These are phyloP conservation scores for Colletotrichum sp. DNA, from an alignment of 2,329 filamentous ascomycete species.

Conservation along the genomic window DNA sequence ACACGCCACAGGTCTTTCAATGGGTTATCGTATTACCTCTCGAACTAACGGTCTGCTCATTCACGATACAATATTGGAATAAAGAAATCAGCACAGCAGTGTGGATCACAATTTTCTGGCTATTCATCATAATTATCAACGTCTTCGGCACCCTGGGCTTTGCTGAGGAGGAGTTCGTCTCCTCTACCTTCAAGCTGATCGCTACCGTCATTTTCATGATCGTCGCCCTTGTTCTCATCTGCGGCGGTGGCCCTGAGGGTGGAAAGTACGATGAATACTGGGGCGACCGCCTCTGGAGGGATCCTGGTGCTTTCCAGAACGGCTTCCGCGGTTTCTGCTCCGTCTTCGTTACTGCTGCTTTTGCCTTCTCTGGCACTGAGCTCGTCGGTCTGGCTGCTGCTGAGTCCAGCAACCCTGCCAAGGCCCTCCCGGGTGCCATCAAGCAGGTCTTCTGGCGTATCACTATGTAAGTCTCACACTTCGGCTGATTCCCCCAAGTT, in stretches of 20 bases:
- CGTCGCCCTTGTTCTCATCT: conserved; percentile 60
- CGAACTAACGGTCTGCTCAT: conserved; percentile 54
- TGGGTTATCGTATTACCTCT: conserved; percentile 56
- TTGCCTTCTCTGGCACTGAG: conserved; percentile 72
- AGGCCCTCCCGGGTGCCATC: conserved; percentile 77
- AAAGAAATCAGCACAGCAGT: conserved; percentile 47
- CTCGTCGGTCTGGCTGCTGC: conserved; percentile 73
- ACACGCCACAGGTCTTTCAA: conserved; percentile 40
- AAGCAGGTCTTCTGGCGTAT: conserved; percentile 72
- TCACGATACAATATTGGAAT: conserved; percentile 59
- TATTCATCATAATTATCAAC: conserved; percentile 55
- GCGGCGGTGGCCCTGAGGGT: conserved; percentile 58
- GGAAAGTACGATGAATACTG: conserved; percentile 45
- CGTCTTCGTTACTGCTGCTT: conserved; percentile 73
- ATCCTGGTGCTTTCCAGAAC: conserved; percentile 63
- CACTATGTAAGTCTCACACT: conserved; percentile 32
- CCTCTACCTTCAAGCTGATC: conserved; percentile 59
- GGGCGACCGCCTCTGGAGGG: conserved; percentile 47
- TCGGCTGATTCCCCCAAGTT: conserved; percentile 25
- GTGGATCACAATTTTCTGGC: conserved; percentile 60
- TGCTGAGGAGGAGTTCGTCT: conserved; percentile 61
- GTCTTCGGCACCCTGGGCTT: conserved; percentile 60
- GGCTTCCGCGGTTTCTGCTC: conserved; percentile 74
- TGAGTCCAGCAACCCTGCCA: conserved; percentile 69
- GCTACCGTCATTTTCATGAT: conserved; percentile 68